Base-by-base conservation (phyloP, 257 asterid species). In the Petunia secreta region DNA sequence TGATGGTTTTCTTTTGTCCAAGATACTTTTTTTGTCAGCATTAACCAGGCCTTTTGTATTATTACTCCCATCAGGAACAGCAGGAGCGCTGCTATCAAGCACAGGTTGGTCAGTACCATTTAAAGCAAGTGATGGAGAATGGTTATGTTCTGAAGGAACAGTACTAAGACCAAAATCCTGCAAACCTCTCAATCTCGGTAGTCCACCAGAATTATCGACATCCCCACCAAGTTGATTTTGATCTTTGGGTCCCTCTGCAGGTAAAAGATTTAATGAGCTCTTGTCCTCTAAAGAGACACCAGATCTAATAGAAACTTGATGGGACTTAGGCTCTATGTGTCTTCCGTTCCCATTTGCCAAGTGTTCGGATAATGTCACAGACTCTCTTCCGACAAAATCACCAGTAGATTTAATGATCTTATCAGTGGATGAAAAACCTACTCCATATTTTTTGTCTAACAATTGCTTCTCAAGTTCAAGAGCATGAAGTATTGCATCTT, bases 401-500 rank as follows among this genome's bases (percentile, higher is more conserved):
- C 84, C 92, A 36, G 92, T 87, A 76, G 96, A 85, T 48, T 64
- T 77, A 85, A 80, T 86, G 78, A 76, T 69, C 84, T 85, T 85
- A 75, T 85, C 86, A 77, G 84, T 90, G 69, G 88, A 84, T 60
- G 96, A 85, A 87, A 41, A 83, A 75, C 87, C 92, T 34, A 86
- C 77, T 82, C 94, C 99, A 91, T 85, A 85, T 84, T 85, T 93
- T 79, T 90, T 93, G 85, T 85, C 96, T 87, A 90, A 59, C 81
- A 89, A 77, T 80, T 89, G 92, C 83, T 87, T 94, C 91, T 96
- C 99, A 80, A 96, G 87, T 79, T 92, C 98, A 89, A 96, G 94
- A 80, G 99, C 99, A 89, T 96, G 99, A 85, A 96, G 87, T 81
- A 96, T 96, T 6, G 99, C 99, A 90, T 96, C 98, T 89, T 96